A percentile compares a stretch with the other conserved stretches of the same genome.
Evolutionary conservation across 768 basidiomycete species (phyloP).

Genomic region (Russula emetica): DNA sequence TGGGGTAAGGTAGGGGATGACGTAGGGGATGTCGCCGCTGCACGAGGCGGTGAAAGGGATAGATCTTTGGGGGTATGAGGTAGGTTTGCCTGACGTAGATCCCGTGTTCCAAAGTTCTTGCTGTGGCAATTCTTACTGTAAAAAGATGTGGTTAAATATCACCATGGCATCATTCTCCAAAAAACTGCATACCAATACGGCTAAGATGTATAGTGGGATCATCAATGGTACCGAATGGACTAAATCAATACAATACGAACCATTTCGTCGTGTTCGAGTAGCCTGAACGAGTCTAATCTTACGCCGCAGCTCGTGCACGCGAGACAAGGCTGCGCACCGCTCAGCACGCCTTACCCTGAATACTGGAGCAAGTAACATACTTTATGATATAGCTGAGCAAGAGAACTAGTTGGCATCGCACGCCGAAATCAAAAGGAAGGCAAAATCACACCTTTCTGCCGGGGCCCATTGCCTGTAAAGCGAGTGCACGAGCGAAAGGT

Average conservation of each 20-base stretch:
- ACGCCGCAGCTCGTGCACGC: constrained; percentile 73
- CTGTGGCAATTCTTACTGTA: constrained; percentile 77
- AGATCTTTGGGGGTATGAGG: constrained; percentile 43
- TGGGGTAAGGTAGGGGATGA: constrained; percentile 25
- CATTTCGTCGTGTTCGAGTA: constrained; percentile 81
- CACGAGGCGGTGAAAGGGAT: constrained; percentile 32
- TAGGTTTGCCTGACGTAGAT: constrained; percentile 68
- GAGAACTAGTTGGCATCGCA: constrained; percentile 14
- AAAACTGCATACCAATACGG: constrained; percentile 42
- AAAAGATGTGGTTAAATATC: constrained; percentile 4
- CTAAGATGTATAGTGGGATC: constrained; percentile 28
- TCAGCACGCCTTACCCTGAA: constrained; percentile 17
- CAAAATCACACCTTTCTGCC: constrained; percentile 67
- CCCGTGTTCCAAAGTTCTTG: constrained; percentile 72
- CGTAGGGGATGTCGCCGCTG: constrained; percentile 9
- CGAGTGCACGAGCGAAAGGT: background rate
- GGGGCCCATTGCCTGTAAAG: constrained; percentile 69
- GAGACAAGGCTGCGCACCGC: constrained; percentile 60
- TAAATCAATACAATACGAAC: constrained; percentile 37
- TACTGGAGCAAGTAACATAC: constrained; percentile 34
- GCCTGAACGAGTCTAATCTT: constrained; percentile 67
- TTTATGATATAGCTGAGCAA: constrained; percentile 71
- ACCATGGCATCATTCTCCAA: background rate
- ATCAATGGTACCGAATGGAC: constrained; percentile 14
- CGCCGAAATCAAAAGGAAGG: constrained; percentile 5